Evolutionary conservation across 306 rosid genomes (phyloP).

Genomic region (Sindora glabra): DNA sequence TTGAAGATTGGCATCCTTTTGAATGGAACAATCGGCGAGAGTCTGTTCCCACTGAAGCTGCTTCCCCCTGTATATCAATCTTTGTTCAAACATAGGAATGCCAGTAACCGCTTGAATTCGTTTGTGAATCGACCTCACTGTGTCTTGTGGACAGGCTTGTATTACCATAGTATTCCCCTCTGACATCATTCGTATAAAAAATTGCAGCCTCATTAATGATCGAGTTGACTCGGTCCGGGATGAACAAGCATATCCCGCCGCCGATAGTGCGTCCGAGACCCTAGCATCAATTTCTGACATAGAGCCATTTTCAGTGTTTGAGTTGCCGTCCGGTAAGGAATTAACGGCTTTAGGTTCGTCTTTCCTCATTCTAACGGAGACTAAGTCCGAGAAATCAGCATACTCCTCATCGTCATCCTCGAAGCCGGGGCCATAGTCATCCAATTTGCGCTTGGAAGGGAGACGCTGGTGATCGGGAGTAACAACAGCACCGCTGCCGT

Average conservation of each 20-base stretch:
- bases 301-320: background rate
- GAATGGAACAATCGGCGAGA: slow-evolving; percentile 45
- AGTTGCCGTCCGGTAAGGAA: slow-evolving; percentile 13
- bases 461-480: slow-evolving; percentile 17
- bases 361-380: slow-evolving; percentile 59
- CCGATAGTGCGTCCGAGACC: slow-evolving; percentile 24
- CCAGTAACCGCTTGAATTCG: slow-evolving; percentile 27
- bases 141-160: slow-evolving; percentile 35
- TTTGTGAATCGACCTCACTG: slow-evolving; percentile 41
- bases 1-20: slow-evolving; percentile 57
- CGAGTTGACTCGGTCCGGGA: slow-evolving; percentile 6
- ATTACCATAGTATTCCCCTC: slow-evolving; percentile 47
- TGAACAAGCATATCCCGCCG: slow-evolving; percentile 8
- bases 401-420: slow-evolving; percentile 38
- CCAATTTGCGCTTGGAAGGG: slow-evolving; percentile 67
- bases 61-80: slow-evolving; percentile 53
- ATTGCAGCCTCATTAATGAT: slow-evolving; percentile 32
- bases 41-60: slow-evolving; percentile 54
- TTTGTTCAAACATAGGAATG: slow-evolving; percentile 42
- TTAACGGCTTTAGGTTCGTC: slow-evolving; percentile 44
- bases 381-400: slow-evolving; percentile 39
- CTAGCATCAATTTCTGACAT: slow-evolving; percentile 16
- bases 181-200: slow-evolving; percentile 54
- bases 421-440: slow-evolving; percentile 40
- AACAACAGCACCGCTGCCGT: background rate